These are phyloP conservation scores for Neocatenulostroma microsporum DNA, from an alignment of 2,329 filamentous ascomycete genomes.

Conservation along the genomic window DNA sequence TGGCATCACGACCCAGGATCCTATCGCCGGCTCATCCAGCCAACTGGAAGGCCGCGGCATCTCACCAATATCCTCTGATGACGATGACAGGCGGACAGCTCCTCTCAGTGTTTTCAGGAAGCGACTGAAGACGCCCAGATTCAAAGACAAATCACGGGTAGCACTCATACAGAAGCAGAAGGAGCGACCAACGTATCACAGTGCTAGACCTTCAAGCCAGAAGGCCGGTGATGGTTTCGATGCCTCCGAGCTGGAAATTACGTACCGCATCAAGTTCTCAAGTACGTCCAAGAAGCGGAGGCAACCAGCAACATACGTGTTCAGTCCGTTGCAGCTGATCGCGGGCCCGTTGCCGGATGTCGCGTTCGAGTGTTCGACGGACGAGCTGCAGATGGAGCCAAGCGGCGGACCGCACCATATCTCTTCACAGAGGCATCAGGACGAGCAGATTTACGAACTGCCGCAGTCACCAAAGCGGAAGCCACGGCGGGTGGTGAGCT, in stretches of 20 bases:
- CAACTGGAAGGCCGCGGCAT: no score
- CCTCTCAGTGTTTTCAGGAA: conserved; percentile 19
- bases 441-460: background rate
- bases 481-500: conserved; percentile 11
- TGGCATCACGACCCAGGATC: conserved; percentile 11
- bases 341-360: conserved; percentile 23
- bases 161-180: background rate
- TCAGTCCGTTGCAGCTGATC: conserved; percentile 14
- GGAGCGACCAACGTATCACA: no score
- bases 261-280: background rate
- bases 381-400: conserved; percentile 8
- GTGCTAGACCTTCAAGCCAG: no score
- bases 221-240: conserved; percentile 15
- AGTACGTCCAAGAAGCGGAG: conserved; percentile 4
- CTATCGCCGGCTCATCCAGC: conserved; percentile 12
- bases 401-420: background rate
- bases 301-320: conserved; percentile 5
- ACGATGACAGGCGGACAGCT: no score
- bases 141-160: conserved; percentile 1
- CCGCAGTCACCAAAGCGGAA: conserved; percentile 3
- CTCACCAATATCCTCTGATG: no score
- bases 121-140: conserved; percentile 10
- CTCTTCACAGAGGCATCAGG: background rate
- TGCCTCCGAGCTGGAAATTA: conserved; percentile 4
- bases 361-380: conserved; percentile 12